Conservation (phyloP, 441 rosid genomes). For the Adansonia madagascariensis region DNA sequence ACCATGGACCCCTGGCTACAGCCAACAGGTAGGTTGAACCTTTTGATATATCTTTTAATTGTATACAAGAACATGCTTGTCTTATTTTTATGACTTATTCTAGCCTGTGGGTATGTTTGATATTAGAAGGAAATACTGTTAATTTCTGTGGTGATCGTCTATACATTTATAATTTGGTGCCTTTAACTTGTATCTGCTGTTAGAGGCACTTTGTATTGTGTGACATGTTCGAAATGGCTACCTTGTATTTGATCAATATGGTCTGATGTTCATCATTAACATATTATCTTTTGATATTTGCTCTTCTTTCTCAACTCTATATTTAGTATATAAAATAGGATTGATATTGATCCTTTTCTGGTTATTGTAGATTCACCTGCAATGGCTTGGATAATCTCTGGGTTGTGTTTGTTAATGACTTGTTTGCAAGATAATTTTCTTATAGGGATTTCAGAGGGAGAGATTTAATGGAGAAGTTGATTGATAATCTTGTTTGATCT, state of each 20-base stretch:
- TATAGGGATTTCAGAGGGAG: not conserved
- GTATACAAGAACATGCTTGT: not conserved
- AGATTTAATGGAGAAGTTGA: not conserved
- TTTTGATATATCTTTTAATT: not conserved
- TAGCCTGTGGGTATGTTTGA: not conserved
- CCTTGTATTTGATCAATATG: not conserved
- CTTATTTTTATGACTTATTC: not conserved
- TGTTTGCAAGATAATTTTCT: not conserved
- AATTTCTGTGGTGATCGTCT: not conserved
- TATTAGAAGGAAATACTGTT: slow-evolving; percentile 3
- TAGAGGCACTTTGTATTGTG: not conserved
- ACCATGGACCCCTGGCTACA: slow-evolving; percentile 77
- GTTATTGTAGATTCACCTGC: not conserved
- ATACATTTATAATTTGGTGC: not conserved
- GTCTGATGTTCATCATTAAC: not conserved
- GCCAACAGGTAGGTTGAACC: slow-evolving; percentile 60
- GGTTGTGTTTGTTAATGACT: not conserved
- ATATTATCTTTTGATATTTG: not conserved
- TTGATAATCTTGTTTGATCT: not conserved
- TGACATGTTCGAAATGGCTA: not conserved
- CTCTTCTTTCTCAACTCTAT: not conserved
- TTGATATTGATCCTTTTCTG: not conserved
- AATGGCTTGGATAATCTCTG: not conserved
- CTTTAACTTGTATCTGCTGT: not conserved
- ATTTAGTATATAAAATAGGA: not conserved